Evolutionary conservation across 1,139 yeast species (phyloP), one percentile per base, ranked within the genome.

Genomic region (Ashbya aceris): DNA sequence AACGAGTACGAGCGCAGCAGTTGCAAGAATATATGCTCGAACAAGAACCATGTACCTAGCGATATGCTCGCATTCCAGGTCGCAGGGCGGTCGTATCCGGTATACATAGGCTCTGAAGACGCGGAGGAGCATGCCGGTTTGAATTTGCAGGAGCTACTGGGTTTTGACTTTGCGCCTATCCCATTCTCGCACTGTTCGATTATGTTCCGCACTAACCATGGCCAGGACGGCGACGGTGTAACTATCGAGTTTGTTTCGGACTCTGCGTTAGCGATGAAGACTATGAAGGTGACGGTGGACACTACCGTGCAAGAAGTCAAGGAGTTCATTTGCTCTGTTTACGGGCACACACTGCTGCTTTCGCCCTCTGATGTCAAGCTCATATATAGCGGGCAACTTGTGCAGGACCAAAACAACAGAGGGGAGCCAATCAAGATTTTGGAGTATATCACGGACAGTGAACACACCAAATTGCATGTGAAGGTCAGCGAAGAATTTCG

Each of bases 271-370:
- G 46, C 54, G 7, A 48, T 49, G 33, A 42, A 51, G 30, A 43
- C 44, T 27, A 55, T 58, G 59, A 37, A 41, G 5, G 49, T 56
- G 7, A 48, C 51, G 7, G 30, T 45, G 4, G 45, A 47, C 1
- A 58, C 62, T 0, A 56, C 56, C 1, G 56, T 60, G 2, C 42
- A 45, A 14, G 54, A 56, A 9, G 56, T 60, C 11, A 55, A 53
- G 38, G 51, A 53, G 11, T 60, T 55, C 35, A 49, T 59, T 11
- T 49, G 58, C 37, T 48, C 55, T 8, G 55, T 53, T 27, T 56
- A 56, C 40, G 46, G 50, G 4, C 54, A 53, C 36, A 43, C 55
- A 1, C 40, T 49, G 30, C 45, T 53, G 10, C 41, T 56, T 17
- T 37, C 51, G 5, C 45, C 50, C 1, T 42, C 38, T 13, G 59